These are phyloP conservation scores for Venustampulla echinocandica DNA, from an alignment of 495 filamentous ascomycete genomes.

Conservation along the genomic window DNA sequence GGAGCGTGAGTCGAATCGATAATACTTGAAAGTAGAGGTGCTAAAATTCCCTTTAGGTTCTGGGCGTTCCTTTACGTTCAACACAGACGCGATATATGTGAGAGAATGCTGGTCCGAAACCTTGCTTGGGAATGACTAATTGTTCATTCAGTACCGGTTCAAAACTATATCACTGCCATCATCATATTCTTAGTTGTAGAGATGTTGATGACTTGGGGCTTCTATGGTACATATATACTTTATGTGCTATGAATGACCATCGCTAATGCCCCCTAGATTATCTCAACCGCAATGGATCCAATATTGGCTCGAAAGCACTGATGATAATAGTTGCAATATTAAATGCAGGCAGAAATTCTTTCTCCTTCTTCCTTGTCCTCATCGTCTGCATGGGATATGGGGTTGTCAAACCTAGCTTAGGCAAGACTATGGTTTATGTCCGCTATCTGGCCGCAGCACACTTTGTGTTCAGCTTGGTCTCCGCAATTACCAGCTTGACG, in stretches of 20 bases:
- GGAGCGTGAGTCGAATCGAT: constrained; percentile 43
- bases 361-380: constrained; percentile 96
- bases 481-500: constrained; percentile 80
- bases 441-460: constrained; percentile 84
- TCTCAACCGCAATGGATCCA: constrained; percentile 79
- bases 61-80: constrained; percentile 97
- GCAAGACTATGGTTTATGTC: constrained; percentile 88
- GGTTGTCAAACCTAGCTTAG: constrained; percentile 91
- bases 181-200: constrained; percentile 89
- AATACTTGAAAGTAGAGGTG: not conserved
- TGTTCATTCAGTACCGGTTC: constrained; percentile 64
- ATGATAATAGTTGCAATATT: constrained; percentile 86
- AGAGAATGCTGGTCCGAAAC: constrained; percentile 21
- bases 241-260: not conserved
- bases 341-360: constrained; percentile 89
- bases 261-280: constrained; percentile 54
- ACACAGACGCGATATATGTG: constrained; percentile 84
- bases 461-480: constrained; percentile 92
- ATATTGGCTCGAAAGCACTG: constrained; percentile 71
- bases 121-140: not conserved
- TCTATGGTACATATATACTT: constrained; percentile 50
- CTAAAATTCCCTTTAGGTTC: constrained; percentile 32
- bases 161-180: constrained; percentile 98
- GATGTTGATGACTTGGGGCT: constrained; percentile 97
- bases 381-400: constrained; percentile 99